Evolutionary conservation across 805 yeast species (phyloP), one percentile per base, ranked within the genome.

Genomic region (Dipodascus geniculatus): DNA sequence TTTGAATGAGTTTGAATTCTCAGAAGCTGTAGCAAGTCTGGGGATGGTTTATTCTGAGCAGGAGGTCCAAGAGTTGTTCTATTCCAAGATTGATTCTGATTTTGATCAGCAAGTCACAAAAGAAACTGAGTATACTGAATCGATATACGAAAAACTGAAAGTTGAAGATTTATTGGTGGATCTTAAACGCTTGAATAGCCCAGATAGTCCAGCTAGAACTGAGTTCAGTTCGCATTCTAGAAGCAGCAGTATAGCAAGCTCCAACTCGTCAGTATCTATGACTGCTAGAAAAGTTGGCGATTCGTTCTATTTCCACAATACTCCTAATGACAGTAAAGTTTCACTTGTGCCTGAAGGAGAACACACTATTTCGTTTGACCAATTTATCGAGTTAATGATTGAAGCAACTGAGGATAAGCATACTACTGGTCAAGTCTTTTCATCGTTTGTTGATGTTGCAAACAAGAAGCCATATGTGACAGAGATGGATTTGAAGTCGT

Each of bases 1-100:
- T 35, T 62, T 77, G 52, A 66, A 68, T 33, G 71, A 71, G 53
- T 51, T 56, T 9, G 80, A 77, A 60, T 77, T 77, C 55, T 63
- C 67, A 2, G 71, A 69, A 0, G 75, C 78, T 1, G 60, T 76
- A 55, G 68, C 69, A 17, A 63, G 70, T 42, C 62, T 75, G 22
- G 76, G 77, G 22, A 67, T 73, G 1, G 67, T 65, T 3, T 64
- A 71, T 48, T 55, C 63, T 1, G 68, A 64, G 9, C 65, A 60
- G 1, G 75, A 72, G 54, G 63, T 65, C 48, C 65, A 63, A 35
- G 71, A 73, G 28, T 61, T 74, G n/a, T 73, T 73, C 54, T 58
- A 60, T 14, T 60, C 57, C 2, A 65, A 63, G 9, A 55, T 65
- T n/a, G 65, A 60, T 3, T 62, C 58, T 2, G 51, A 57, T 16